Evolutionary conservation across 352 stramenopile species (phyloP).

Genomic region (Pythium periplocum): DNA sequence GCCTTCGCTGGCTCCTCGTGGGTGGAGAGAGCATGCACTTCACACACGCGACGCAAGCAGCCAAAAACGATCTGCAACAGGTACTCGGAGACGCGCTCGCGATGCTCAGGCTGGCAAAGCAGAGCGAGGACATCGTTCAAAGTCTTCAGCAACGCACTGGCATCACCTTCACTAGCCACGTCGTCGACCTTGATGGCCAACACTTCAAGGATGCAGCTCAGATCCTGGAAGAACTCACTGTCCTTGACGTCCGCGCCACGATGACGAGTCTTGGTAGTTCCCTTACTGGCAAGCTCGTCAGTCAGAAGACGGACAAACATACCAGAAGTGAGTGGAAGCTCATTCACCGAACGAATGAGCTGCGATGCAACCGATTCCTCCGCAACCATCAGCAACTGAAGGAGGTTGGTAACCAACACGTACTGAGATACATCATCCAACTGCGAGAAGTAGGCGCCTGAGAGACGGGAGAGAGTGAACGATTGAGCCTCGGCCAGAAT

Average conservation of each 20-base stretch:
- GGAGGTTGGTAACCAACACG: conserved; percentile 36
- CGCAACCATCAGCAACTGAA: conserved; percentile 52
- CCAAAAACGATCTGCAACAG: conserved; percentile 76
- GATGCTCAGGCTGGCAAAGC: conserved; percentile 47
- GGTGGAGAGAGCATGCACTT: conserved; percentile 25
- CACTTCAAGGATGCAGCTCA: conserved; percentile 78
- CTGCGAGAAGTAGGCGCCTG: conserved; percentile 30
- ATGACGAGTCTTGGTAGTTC: conserved; percentile 7
- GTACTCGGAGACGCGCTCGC: conserved; percentile 67
- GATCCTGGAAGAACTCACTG: conserved; percentile 30
- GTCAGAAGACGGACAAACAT: conserved; percentile 54
- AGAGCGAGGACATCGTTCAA: conserved; percentile 53
- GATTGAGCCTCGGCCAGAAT: conserved; percentile 33
- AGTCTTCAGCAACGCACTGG: conserved; percentile 36
- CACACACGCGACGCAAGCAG: conserved; percentile 67
- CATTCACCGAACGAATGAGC: conserved; percentile 46
- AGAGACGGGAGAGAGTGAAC: conserved; percentile 33
- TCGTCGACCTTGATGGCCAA: conserved; percentile 64
- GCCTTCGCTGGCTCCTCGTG: background rate
- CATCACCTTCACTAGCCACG: conserved; percentile 19
- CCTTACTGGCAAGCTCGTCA: conserved; percentile 32
- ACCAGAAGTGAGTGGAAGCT: conserved; percentile 39
- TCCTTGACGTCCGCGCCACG: conserved; percentile 12
- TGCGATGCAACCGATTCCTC: conserved; percentile 55
- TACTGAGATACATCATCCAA: conserved; percentile 51